A percentile compares a stretch with the other conserved stretches of the same genome.
phyloP scores from a whole-genome alignment of 2,329 filamentous ascomycete genomes.

The Fusarium circinatum region DNA sequence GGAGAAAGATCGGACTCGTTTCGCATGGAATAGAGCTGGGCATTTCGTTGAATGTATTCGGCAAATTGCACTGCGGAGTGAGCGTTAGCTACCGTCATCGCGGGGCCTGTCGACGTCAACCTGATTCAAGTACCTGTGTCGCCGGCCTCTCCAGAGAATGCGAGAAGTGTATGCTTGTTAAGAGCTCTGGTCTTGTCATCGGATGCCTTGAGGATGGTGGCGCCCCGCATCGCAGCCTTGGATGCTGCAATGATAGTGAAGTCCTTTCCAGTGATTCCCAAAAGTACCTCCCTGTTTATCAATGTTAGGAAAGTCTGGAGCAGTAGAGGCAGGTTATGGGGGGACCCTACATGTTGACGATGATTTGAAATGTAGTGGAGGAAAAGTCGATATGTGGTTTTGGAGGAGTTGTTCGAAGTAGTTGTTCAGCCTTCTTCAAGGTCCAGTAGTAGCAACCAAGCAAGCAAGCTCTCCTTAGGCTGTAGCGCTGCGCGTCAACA shows the following conservation, averaged over 20 bases:
- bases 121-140: constrained; percentile 76
- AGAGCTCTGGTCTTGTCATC: constrained; percentile 96
- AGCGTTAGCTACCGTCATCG: constrained; percentile 38
- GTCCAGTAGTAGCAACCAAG: constrained; percentile 39
- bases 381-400: constrained; percentile 28
- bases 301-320: constrained; percentile 23
- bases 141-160: constrained; percentile 94
- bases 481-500: constrained; percentile 53
- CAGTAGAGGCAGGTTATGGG: constrained; percentile 17
- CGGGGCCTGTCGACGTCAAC: constrained; percentile 1
- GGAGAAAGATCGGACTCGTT: constrained; percentile 94
- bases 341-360: constrained; percentile 41
- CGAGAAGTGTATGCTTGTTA: constrained; percentile 95
- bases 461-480: constrained; percentile 48
- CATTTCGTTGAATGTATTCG: constrained; percentile 98
- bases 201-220: constrained; percentile 91
- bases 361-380: constrained; percentile 24
- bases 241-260: constrained; percentile 98
- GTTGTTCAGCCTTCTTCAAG: constrained; percentile 37
- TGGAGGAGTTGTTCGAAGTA: constrained; percentile 31
- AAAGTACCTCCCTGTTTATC: constrained; percentile 85
- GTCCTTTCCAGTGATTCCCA: constrained; percentile 99
- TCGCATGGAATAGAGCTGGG: constrained; percentile 98
- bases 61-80: constrained; percentile 88
- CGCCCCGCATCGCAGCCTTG: constrained; percentile 97